Base-by-base conservation (phyloP, 345 rosid species). In the Aquilaria malaccensis region DNA sequence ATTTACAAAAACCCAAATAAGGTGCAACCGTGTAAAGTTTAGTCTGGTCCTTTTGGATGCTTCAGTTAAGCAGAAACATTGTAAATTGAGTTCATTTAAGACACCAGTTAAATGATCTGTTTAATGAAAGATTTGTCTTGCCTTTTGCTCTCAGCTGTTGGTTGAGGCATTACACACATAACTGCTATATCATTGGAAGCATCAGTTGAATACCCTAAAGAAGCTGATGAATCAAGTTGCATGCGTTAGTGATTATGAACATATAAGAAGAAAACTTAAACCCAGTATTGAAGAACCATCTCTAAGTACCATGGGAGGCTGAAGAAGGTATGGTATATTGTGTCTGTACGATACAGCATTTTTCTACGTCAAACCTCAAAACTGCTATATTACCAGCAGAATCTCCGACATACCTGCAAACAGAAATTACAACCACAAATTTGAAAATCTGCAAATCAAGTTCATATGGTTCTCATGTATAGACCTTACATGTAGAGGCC, bases 81-180 rank as follows among this genome's bases (percentile, higher is more conserved):
- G 43, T 37, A 9, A 9, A 37, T 4, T 5, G 43, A 37, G 43
- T 37, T 37, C 43, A 37, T 37, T 37, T 37, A 37, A 37, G 43
- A 37, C 43, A 37, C 7, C 43, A 37, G 43, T 37, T 37, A 37
- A 37, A 37, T 37, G 5, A 37, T 37, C 5, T 3, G 43, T 37
- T 37, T 9, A 37, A 9, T 37, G 43, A 37, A 9, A 37, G 13
- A 31, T 65, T 33, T 48, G 12, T 50, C 29, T 50, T 70, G 88
- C 98, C 98, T 89, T 78, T 78, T 93, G 70, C 80, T 89, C 76
- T 89, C 97, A 73, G 94, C 84, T 53, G 78, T 68, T 59, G 94
- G 90, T 56, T 82, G 91, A 68, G 90, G 90, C 71, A 93, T 61
- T 53, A 84, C 74, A 57, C 74, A 72, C 47, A 76, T 63, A 54